These are phyloP conservation scores for Dimocarpus longan DNA, from an alignment of 345 rosid species.

Conservation along the genomic window DNA sequence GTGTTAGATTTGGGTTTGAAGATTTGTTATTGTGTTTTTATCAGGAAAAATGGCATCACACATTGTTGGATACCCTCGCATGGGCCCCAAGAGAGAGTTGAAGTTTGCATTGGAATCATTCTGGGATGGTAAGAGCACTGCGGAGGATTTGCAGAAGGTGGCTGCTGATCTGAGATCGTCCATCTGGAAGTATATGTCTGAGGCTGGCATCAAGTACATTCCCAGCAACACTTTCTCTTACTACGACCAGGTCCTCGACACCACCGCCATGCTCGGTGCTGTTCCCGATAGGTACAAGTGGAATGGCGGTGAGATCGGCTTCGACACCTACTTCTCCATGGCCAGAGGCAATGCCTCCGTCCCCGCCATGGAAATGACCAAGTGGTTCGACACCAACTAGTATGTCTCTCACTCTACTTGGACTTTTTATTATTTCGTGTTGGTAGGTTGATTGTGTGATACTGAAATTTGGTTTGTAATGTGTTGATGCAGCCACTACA, in stretches of 20 bases:
- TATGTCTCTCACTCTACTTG: slow-evolving; percentile 44
- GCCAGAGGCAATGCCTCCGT: slow-evolving; percentile 98
- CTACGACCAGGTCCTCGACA: slow-evolving; percentile 90
- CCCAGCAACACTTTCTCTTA: slow-evolving; percentile 96
- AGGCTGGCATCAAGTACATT: slow-evolving; percentile 82
- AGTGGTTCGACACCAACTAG: slow-evolving; percentile 99
- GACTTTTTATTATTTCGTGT: neutral
- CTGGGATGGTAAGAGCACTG: slow-evolving; percentile 97
- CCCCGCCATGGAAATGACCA: slow-evolving; percentile 99
- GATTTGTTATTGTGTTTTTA: slow-evolving; percentile 21
- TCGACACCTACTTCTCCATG: slow-evolving; percentile 87
- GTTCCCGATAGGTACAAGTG: slow-evolving; percentile 88
- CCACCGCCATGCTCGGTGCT: slow-evolving; percentile 95
- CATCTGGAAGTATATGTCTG: slow-evolving; percentile 94
- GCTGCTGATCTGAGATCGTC: slow-evolving; percentile 82
- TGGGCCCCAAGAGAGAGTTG: slow-evolving; percentile 99
- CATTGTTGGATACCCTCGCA: slow-evolving; percentile 98
- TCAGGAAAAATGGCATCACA: slow-evolving; percentile 81
- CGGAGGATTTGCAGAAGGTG: slow-evolving; percentile 85
- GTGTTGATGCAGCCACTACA: slow-evolving; percentile 73
- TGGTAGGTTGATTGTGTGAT: neutral
- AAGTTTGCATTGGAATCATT: slow-evolving; percentile 97
- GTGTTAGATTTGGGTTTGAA: neutral
- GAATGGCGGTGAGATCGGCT: slow-evolving; percentile 86
- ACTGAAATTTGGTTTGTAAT: slow-evolving; percentile 9